Evolutionary conservation across 306 rosid genomes (phyloP).

Genomic region (Cicer yamashitae): DNA sequence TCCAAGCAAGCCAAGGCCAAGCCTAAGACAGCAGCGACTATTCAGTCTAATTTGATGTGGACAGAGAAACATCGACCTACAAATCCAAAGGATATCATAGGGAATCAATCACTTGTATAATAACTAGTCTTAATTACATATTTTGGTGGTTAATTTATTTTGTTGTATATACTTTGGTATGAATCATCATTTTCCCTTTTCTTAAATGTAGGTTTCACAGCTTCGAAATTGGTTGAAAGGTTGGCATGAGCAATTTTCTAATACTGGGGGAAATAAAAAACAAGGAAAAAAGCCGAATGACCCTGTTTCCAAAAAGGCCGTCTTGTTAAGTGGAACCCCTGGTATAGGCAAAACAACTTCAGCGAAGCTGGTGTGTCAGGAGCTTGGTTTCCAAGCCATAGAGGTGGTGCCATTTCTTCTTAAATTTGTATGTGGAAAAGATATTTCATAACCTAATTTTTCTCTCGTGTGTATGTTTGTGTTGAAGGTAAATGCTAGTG

Average conservation of each 20-base stretch:
- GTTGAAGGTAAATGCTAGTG: constrained; percentile 95
- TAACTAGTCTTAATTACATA: constrained; percentile 41
- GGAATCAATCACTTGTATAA: constrained; percentile 90
- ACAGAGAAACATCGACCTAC: constrained; percentile 87
- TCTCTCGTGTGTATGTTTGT: constrained; percentile 30
- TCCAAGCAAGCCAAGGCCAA: constrained; percentile 58
- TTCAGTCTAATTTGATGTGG: constrained; percentile 66
- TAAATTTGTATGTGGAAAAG: constrained; percentile 6
- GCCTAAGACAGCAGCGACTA: constrained; percentile 47
- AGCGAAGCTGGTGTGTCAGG: constrained; percentile 89
- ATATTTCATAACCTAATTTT: constrained; percentile 34
- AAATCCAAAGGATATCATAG: constrained; percentile 73
- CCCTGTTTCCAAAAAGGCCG: constrained; percentile 73
- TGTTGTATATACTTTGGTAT: constrained; percentile 36
- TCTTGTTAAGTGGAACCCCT: constrained; percentile 90
- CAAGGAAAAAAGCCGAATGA: constrained; percentile 71
- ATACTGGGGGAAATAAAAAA: constrained; percentile 65
- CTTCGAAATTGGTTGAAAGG: constrained; percentile 85
- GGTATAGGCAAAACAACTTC: constrained; percentile 99
- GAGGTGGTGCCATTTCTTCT: constrained; percentile 66
- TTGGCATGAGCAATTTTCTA: constrained; percentile 88
- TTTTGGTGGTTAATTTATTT: constrained; percentile 17
- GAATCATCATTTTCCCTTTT: constrained; percentile 34
- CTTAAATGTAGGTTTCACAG: constrained; percentile 72
- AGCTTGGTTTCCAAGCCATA: constrained; percentile 84